A percentile compares a stretch with the other conserved stretches of the same genome.
phyloP scores from a whole-genome alignment of 129 eudicot species.

The Chrysanthemum makinoi region DNA sequence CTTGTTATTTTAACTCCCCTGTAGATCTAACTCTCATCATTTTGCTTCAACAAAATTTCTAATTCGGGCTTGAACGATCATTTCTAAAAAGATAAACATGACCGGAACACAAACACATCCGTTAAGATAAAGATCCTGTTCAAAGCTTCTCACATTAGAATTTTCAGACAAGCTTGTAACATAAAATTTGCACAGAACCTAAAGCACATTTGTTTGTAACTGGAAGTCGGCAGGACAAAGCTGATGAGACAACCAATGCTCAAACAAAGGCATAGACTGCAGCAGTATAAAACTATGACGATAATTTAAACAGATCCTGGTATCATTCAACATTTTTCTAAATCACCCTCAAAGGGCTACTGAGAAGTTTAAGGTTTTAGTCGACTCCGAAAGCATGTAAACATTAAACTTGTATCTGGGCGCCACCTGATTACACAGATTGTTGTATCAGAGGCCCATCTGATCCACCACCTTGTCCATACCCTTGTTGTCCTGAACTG shows the following conservation, averaged over 20 bases:
- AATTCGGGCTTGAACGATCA: too few species aligned
- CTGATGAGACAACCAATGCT: conserved; percentile 15
- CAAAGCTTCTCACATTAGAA: background rate
- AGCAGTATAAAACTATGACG: conserved; percentile 16
- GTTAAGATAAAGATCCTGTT: background rate
- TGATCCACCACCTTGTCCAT: conserved; percentile 31
- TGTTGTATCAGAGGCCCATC: conserved; percentile 40
- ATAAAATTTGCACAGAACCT: background rate
- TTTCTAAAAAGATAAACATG: too few species aligned
- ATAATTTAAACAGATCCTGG: conserved; percentile 27
- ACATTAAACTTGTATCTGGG: conserved; percentile 18
- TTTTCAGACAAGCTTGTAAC: background rate
- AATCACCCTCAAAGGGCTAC: conserved; percentile 19
- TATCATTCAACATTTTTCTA: conserved; percentile 33
- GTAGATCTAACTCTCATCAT: too few species aligned
- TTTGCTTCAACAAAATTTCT: too few species aligned
- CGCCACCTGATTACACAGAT: conserved; percentile 31
- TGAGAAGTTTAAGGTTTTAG: conserved; percentile 18
- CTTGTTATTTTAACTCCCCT: too few species aligned
- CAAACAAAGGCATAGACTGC: conserved; percentile 16
- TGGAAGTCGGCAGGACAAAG: background rate
- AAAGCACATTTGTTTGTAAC: background rate
- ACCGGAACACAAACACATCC: background rate
- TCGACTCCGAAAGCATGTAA: conserved; percentile 32
- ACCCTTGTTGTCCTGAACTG: conserved; percentile 24